phyloP scores from a whole-genome alignment of 495 filamentous ascomycete species.

The Hypoxylon perforatum region DNA sequence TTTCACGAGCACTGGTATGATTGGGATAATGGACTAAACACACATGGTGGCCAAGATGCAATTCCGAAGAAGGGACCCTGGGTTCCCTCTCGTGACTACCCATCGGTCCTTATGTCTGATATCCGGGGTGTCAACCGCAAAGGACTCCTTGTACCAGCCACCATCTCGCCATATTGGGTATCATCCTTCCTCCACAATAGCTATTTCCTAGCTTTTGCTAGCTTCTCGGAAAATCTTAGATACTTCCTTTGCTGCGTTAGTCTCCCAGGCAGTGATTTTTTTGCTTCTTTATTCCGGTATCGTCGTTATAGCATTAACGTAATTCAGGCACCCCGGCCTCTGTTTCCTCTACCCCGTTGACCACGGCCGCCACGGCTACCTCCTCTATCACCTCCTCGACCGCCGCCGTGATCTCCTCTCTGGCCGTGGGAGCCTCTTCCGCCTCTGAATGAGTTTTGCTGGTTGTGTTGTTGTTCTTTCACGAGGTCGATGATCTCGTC shows the following conservation, averaged over 20 bases:
- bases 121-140: not conserved
- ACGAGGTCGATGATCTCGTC: conserved; percentile 95
- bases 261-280: not conserved
- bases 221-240: not conserved
- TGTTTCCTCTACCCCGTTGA: conserved; percentile 65
- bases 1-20: not conserved
- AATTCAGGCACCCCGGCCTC: conserved; percentile 54
- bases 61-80: not conserved
- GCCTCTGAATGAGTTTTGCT: conserved; percentile 67
- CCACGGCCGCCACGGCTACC: conserved; percentile 64
- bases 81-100: not conserved
- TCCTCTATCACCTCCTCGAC: conserved; percentile 62
- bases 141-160: conserved; percentile 11
- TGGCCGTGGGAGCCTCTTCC: conserved; percentile 73
- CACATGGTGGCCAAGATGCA: not conserved
- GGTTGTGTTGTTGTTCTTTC: conserved; percentile 86
- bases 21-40: not conserved
- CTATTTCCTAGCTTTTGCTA: conserved; percentile 13
- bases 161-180: conserved; percentile 34
- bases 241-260: conserved; percentile 7
- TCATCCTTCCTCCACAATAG: conserved; percentile 25
- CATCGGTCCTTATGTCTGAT: not conserved
- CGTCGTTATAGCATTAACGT: not conserved
- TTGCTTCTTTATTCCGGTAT: conserved; percentile 4
- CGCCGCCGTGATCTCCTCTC: conserved; percentile 71